phyloP scores from a whole-genome alignment of 306 rosid species.

The Fragaria nilgerrensis region DNA sequence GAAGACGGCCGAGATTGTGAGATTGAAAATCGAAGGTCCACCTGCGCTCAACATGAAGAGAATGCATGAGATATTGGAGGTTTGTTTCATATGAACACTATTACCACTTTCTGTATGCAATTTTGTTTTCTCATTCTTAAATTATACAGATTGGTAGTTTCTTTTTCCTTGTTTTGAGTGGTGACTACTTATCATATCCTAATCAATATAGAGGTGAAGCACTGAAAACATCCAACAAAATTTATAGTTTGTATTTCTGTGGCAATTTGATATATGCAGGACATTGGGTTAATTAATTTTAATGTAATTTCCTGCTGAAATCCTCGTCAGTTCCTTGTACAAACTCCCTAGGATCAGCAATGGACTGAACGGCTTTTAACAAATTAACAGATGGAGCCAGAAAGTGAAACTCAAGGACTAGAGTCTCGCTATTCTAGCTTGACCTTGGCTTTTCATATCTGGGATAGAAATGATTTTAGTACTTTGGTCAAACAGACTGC shows the following conservation, averaged over 20 bases:
- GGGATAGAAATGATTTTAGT: neutral
- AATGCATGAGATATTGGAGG: slow-evolving; percentile 96
- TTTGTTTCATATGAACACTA: slow-evolving; percentile 37
- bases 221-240: neutral
- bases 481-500: neutral
- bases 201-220: neutral
- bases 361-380: neutral
- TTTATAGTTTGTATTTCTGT: neutral
- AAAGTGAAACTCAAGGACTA: neutral
- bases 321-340: neutral
- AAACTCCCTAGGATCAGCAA: neutral
- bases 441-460: neutral
- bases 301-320: neutral
- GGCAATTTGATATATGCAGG: neutral
- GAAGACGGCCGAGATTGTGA: slow-evolving; percentile 78
- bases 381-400: neutral
- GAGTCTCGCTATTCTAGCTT: neutral
- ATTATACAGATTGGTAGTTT: neutral
- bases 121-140: neutral
- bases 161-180: neutral
- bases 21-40: slow-evolving; percentile 83
- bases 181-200: neutral
- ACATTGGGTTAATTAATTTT: too few species aligned
- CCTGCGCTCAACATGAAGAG: slow-evolving; percentile 97
- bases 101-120: slow-evolving; percentile 14